These are phyloP conservation scores for Euphorbia neoarborescens DNA, from an alignment of 441 rosid species.

Conservation along the genomic window DNA sequence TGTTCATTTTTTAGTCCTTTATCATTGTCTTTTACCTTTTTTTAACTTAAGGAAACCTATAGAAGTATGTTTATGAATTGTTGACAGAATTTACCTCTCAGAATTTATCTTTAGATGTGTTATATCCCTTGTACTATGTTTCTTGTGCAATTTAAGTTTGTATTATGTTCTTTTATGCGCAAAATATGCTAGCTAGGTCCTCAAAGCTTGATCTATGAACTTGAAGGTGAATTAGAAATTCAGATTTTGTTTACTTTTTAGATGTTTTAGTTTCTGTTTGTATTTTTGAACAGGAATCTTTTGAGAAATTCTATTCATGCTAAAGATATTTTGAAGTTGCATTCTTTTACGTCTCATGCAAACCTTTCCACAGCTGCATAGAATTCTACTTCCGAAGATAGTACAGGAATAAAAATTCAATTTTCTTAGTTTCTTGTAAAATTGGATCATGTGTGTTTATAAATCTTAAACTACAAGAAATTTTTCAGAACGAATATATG, in stretches of 20 bases:
- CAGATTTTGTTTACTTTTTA: neutral
- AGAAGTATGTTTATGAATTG: neutral
- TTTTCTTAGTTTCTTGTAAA: neutral
- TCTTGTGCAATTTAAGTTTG: neutral
- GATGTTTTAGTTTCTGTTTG: neutral
- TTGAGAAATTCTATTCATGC: neutral
- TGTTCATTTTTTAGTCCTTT: neutral
- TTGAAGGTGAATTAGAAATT: neutral
- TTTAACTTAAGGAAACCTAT: neutral
- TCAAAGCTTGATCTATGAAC: neutral
- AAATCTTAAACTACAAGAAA: slow-evolving; percentile 21
- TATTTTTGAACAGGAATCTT: neutral
- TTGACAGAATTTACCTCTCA: neutral
- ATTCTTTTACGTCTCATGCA: neutral
- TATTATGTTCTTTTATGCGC: neutral
- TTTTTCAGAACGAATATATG: slow-evolving; percentile 44
- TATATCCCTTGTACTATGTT: neutral
- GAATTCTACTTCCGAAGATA: slow-evolving; percentile 25
- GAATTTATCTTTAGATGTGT: neutral
- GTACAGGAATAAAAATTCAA: neutral
- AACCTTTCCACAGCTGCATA: neutral
- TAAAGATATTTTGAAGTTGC: neutral
- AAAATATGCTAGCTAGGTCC: neutral
- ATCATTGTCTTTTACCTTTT: neutral
- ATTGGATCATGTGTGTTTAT: slow-evolving; percentile 3